A percentile compares a stretch with the other conserved stretches of the same genome.
phyloP scores from a whole-genome alignment of 768 basidiomycete genomes.

The Collybia nuda region DNA sequence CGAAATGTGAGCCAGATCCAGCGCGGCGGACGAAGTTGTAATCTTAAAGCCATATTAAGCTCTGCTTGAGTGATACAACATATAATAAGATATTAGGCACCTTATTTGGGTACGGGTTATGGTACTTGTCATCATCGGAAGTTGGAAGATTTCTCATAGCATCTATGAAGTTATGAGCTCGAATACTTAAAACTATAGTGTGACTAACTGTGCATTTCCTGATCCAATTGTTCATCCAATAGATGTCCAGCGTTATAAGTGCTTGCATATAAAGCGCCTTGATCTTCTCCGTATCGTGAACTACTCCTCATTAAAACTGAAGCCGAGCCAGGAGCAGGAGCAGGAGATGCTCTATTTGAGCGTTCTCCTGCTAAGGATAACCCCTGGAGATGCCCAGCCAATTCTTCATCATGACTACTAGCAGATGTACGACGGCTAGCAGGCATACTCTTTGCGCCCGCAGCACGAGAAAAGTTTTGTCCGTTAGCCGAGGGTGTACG shows the following conservation, averaged over 20 bases:
- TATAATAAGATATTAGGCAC: conserved; percentile 35
- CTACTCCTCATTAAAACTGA: conserved; percentile 53
- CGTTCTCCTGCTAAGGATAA: conserved; percentile 68
- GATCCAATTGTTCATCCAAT: conserved; percentile 90
- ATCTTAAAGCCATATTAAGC: conserved; percentile 41
- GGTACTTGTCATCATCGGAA: conserved; percentile 87
- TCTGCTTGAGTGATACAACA: conserved; percentile 1
- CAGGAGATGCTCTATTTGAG: conserved; percentile 55
- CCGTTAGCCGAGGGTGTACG: conserved; percentile 45
- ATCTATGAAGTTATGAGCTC: conserved; percentile 43
- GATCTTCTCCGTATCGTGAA: conserved; percentile 56
- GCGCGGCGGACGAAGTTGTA: conserved; percentile 85
- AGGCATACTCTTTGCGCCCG: conserved; percentile 90
- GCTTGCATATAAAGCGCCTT: conserved; percentile 57
- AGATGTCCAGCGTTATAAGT: conserved; percentile 85
- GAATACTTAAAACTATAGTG: background rate
- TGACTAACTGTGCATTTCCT: conserved; percentile 88
- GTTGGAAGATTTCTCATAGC: conserved; percentile 87
- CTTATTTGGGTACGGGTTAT: conserved; percentile 60
- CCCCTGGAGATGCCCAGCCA: conserved; percentile 73
- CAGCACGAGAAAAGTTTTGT: conserved; percentile 59
- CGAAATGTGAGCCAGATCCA: conserved; percentile 89
- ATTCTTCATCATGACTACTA: conserved; percentile 82
- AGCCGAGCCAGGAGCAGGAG: conserved; percentile 48
- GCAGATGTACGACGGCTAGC: conserved; percentile 88